A percentile compares a stretch with the other conserved stretches of the same genome.
phyloP scores from a whole-genome alignment of 2,329 filamentous ascomycete species.

The Fusarium sp. region DNA sequence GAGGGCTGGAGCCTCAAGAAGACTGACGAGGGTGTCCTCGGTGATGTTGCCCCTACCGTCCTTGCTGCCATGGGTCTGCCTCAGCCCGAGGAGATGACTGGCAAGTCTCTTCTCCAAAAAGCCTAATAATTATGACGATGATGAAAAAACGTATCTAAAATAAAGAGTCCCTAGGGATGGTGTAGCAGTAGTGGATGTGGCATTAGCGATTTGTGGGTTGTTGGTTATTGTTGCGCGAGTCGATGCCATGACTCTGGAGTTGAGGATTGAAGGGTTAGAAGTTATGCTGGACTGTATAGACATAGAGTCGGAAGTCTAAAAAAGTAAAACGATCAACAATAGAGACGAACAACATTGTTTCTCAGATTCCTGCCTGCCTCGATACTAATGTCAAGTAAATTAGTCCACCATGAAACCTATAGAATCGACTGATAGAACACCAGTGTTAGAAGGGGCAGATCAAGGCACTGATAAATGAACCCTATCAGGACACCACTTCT shows the following conservation, averaged over 20 bases:
- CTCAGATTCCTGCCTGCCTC: neutral
- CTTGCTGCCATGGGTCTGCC: constrained; percentile 90
- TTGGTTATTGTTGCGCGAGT: constrained; percentile 31
- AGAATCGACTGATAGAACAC: neutral
- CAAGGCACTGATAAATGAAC: neutral
- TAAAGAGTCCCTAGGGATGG: constrained; percentile 2
- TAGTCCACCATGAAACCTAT: neutral
- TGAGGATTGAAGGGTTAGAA: constrained; percentile 33
- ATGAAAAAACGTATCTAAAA: constrained; percentile 7
- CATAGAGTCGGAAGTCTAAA: constrained; percentile 28
- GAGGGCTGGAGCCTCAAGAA: constrained; percentile 83
- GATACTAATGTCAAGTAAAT: neutral
- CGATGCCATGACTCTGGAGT: constrained; percentile 39
- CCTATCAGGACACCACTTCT: neutral
- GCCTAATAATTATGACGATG: constrained; percentile 52
- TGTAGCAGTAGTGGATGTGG: constrained; percentile 24
- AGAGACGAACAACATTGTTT: constrained; percentile 16
- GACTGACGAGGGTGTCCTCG: constrained; percentile 88
- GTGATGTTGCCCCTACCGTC: constrained; percentile 96
- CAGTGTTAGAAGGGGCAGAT: neutral
- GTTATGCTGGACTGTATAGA: constrained; percentile 32
- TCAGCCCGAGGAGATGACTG: constrained; percentile 93
- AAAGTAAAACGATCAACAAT: constrained; percentile 25
- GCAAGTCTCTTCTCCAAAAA: constrained; percentile 85
- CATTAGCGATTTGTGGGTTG: constrained; percentile 33